Base-by-base conservation (phyloP, 805 yeast genomes). In the Spathaspora arborariae region DNA sequence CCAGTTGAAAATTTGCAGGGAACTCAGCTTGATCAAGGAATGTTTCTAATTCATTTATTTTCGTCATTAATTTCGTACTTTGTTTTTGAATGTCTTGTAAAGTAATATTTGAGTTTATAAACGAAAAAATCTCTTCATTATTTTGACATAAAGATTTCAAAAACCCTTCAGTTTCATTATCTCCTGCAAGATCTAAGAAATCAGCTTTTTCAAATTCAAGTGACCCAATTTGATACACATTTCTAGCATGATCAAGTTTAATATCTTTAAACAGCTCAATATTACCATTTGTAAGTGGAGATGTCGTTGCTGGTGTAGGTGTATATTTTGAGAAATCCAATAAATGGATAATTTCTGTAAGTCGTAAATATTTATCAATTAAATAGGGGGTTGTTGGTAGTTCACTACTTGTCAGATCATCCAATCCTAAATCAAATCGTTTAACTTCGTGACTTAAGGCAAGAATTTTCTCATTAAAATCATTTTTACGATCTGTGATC, bases 401-500 rank as follows among this genome's bases (percentile, higher is more conserved):
- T 51, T 84, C 89, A 43, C 67, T 77, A 34, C 80, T 61, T 0
- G 76, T 63, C 5, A 70, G 71, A 33, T 72, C 74, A 21, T 63
- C 70, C 34, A 80, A 71, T n/a, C 78, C 77, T 45, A 76, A 60
- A 51, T 80, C 82, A 20, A 83, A 80, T 48, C 87, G 66, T 46
- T 78, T 78, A 20, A 80, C 74, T 36, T 74, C 76, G 51, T 79
- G 78, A 47, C 82, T 75, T 53, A 84, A 65, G 42, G 79, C 81
- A 50, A 84, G 64, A 7, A 69, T 62, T 58, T 78, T 83, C 36
- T 79, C 80, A 42, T 76, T 76, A 58, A 84, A 83, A 55, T 83
- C 92, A 55, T 83, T 65, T 54, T 81, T 83, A 45, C 87, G 69
- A 4, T 83, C 82, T 0, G 96, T 85, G 24, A 91, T 74, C 48